Conservation (phyloP, 2,329 filamentous ascomycete genomes). For the Aspergillus sclerotialis region DNA sequence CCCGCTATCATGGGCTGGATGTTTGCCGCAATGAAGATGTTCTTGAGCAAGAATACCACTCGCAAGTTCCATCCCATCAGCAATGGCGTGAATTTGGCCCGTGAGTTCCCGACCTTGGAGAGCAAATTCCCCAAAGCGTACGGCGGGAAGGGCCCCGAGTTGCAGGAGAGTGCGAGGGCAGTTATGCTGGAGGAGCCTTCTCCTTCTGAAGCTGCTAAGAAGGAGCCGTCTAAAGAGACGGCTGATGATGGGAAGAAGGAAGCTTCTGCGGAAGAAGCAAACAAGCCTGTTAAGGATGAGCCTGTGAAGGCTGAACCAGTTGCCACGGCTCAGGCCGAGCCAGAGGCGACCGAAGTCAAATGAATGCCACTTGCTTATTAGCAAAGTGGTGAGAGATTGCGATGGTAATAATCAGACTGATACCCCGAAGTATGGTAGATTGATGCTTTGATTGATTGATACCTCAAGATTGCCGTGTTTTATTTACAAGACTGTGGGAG, state of each 20-base stretch:
- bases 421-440: slow-evolving; percentile 12
- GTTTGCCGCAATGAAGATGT: slow-evolving; percentile 67
- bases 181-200: slow-evolving; percentile 23
- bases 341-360: slow-evolving; percentile 9
- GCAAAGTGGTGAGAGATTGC: slow-evolving; percentile 1
- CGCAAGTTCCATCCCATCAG: slow-evolving; percentile 74
- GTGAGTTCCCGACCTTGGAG: slow-evolving; percentile 53
- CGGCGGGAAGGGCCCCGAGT: slow-evolving; percentile 61
- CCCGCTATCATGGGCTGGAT: slow-evolving; percentile 87
- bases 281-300: slow-evolving; percentile 6
- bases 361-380: slow-evolving; percentile 6
- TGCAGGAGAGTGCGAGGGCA: slow-evolving; percentile 34
- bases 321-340: slow-evolving; percentile 13
- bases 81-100: slow-evolving; percentile 63
- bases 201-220: slow-evolving; percentile 3
- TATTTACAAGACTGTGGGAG: no score
- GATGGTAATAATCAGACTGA: slow-evolving; percentile 10
- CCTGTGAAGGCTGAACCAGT: slow-evolving; percentile 11
- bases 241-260: slow-evolving; percentile 13
- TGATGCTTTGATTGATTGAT: no score
- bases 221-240: slow-evolving; percentile 5
- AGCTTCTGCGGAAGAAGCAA: slow-evolving; percentile 7
- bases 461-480: no score
- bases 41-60: slow-evolving; percentile 65
- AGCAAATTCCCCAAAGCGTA: slow-evolving; percentile 66